Conservation (phyloP, 2,329 filamentous ascomycete genomes). For the Colletotrichum melonis region DNA sequence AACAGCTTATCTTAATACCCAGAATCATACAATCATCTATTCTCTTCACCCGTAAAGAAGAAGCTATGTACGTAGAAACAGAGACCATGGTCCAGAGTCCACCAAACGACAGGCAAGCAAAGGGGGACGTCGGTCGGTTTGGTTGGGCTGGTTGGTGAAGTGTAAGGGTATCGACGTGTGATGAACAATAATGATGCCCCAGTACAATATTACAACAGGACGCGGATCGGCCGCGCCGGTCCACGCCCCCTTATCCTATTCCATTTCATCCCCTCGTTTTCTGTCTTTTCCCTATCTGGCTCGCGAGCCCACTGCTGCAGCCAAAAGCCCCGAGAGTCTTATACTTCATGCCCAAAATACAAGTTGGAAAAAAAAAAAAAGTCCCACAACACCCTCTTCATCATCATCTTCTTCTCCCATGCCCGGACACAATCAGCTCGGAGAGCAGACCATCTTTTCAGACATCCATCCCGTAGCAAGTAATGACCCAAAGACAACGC, state of each 20-base stretch:
- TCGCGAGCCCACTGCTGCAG: background rate
- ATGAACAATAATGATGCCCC: slow-evolving; percentile 14
- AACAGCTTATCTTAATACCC: background rate
- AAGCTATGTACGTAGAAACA: slow-evolving; percentile 7
- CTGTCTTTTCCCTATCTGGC: background rate
- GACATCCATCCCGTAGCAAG: slow-evolving; percentile 9
- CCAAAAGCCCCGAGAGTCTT: background rate
- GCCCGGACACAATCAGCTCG: background rate
- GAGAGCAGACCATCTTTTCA: background rate
- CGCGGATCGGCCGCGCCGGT: background rate
- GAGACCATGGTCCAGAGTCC: background rate
- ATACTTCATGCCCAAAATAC: background rate
- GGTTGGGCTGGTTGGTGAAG: background rate
- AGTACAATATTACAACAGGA: slow-evolving; percentile 13
- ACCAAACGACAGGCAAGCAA: background rate
- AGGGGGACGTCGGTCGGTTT: background rate
- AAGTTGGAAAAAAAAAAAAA: background rate
- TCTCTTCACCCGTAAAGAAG: background rate
- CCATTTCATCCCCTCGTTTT: background rate
- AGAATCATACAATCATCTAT: slow-evolving; percentile 8
- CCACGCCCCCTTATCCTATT: background rate
- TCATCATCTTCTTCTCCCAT: slow-evolving; percentile 6
- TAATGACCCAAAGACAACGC: slow-evolving; percentile 23
- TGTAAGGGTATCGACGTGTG: slow-evolving; percentile 10
- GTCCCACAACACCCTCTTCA: background rate